Evolutionary conservation across 2,329 filamentous ascomycete genomes (phyloP).

Genomic region (Colletotrichum musae): DNA sequence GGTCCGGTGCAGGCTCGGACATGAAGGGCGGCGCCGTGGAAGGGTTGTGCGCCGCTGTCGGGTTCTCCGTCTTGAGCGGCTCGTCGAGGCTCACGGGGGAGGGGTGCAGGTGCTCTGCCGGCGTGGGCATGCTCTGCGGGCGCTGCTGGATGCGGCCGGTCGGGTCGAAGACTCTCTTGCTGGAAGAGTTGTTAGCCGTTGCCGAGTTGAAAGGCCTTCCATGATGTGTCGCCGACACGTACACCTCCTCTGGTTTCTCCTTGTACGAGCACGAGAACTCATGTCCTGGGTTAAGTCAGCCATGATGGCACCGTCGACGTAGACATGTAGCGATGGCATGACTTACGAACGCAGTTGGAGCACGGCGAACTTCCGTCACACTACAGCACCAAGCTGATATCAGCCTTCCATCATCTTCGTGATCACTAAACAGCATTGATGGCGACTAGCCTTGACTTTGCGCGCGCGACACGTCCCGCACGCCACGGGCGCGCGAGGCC

Average conservation of each 20-base stretch:
- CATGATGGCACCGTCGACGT: background rate
- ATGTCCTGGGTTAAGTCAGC: conserved; percentile 14
- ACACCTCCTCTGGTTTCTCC: conserved; percentile 20
- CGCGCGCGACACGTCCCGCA: conserved; percentile 40
- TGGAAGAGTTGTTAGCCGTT: background rate
- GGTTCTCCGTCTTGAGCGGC: conserved; percentile 25
- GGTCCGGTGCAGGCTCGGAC: background rate
- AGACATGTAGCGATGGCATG: background rate
- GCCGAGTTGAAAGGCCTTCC: too few species aligned
- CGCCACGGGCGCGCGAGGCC: conserved; percentile 33
- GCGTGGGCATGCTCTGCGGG: background rate
- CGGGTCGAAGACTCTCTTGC: conserved; percentile 9
- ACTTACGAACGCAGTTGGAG: conserved; percentile 40
- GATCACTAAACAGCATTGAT: too few species aligned
- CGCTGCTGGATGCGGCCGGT: conserved; percentile 25
- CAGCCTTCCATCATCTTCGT: background rate
- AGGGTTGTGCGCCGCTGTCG: background rate
- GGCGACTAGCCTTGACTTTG: conserved; percentile 38
- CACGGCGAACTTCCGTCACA: conserved; percentile 39
- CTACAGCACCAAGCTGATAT: conserved; percentile 3
- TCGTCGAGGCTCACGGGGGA: conserved; percentile 35
- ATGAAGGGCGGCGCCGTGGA: background rate
- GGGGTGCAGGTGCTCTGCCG: conserved; percentile 25
- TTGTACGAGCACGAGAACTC: conserved; percentile 38
- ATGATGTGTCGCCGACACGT: background rate